Evolutionary conservation across 441 rosid genomes (phyloP), one percentile per base, ranked within the genome.

Genomic region (Erodium trifolium): DNA sequence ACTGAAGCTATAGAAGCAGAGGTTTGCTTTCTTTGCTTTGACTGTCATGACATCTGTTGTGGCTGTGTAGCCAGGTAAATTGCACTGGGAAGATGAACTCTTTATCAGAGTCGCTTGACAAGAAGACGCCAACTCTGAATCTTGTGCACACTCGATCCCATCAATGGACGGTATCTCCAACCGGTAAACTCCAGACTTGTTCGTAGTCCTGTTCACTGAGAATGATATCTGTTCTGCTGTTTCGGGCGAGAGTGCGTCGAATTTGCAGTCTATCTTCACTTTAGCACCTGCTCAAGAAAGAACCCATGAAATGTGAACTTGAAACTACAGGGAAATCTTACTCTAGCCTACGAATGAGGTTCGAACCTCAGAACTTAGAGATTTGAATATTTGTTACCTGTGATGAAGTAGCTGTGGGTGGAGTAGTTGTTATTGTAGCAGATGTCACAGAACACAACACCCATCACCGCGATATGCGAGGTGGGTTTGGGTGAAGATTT

Each of bases 341-440:
- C 27, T 23, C 27, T 23, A 23, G 27, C 27, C 27, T 23, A 23
- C 27, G 1, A 23, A 23, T 23, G 27, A 23, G 27, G 2, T 23
- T 23, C 27, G 27, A 23, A 23, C 27, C 27, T 23, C 27, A 23
- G 27, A 23, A 23, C 27, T 53, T 53, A 16, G 18, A 53, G 60
- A 53, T 23, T 29, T 41, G 11, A 34, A 23, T 1, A 34, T 34
- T 3, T 34, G 27, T 79, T 31, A 88, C 98, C 97, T 60, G 94
- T 84, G 72, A 94, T 76, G 90, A 90, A 94, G 91, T 91, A 94
- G 86, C 97, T 90, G 88, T 94, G 87, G 67, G 64, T 91, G 70
- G 99, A 83, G 87, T 91, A 94, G 79, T 73, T 94, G 85, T 94
- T 90, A 85, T 87, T 92, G 84, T 93, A 90, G 87, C 99, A 94